Percentiles rank a stretch among this genome's conserved stretches.
Conservation (phyloP, 495 filamentous ascomycete species). For the Filosporella fistucella region DNA sequence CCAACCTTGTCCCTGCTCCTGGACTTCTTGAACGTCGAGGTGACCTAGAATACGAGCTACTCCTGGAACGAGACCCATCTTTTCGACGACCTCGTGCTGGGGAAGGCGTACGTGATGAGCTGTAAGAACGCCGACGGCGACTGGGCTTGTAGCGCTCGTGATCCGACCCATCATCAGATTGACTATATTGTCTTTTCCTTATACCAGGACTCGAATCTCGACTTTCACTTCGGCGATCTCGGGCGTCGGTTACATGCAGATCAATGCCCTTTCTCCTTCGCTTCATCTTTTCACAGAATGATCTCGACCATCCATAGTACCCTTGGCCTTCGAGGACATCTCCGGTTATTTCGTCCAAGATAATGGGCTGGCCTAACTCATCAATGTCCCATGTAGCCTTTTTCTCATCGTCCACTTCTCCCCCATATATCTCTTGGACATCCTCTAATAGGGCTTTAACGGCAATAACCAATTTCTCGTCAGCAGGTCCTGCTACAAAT, state of each 20-base stretch:
- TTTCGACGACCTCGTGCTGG: conserved; percentile 6
- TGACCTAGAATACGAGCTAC: conserved; percentile 23
- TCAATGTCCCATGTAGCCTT: conserved; percentile 51
- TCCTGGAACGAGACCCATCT: conserved; percentile 28
- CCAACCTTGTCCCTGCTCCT: conserved; percentile 19
- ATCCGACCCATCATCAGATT: conserved; percentile 18
- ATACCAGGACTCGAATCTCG: conserved; percentile 19
- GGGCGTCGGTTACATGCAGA: conserved; percentile 4
- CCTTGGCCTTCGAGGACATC: conserved; percentile 59
- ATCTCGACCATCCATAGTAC: conserved; percentile 83
- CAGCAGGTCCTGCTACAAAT: conserved; percentile 66
- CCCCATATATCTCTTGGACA: conserved; percentile 57
- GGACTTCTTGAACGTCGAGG: conserved; percentile 23
- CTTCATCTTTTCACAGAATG: conserved; percentile 81
- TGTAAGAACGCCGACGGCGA: conserved; percentile 16
- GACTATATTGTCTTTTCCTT: conserved; percentile 16
- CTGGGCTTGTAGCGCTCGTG: conserved; percentile 8
- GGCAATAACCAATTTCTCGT: conserved; percentile 55
- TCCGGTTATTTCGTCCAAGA: conserved; percentile 55
- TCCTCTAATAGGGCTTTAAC: conserved; percentile 66
- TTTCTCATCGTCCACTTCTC: conserved; percentile 31
- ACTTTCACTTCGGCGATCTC: conserved; percentile 28
- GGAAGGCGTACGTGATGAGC: conserved; percentile 44
- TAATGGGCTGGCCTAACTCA: conserved; percentile 65
- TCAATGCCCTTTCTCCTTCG: conserved; percentile 39